Conservation (phyloP, 768 basidiomycete species). For the Leccinum aurantiacum region DNA sequence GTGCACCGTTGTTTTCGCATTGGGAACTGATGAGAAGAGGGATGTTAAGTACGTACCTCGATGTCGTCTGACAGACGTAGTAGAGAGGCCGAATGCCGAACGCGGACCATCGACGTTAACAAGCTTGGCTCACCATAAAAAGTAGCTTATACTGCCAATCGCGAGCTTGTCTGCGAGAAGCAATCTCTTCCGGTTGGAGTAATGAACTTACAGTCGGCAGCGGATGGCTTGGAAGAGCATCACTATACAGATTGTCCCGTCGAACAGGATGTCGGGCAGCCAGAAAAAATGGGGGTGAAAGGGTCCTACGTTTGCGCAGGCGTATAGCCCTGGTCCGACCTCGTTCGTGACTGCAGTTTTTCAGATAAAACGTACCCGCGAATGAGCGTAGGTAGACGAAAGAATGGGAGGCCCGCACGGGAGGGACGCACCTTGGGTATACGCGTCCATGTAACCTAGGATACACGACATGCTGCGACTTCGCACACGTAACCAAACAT, state of each 20-base stretch:
- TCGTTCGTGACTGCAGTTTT: conserved; percentile 10
- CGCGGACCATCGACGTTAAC: not conserved
- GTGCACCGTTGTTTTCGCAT: not conserved
- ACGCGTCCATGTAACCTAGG: not conserved
- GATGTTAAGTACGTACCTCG: not conserved
- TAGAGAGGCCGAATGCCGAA: not conserved
- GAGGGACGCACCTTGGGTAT: conserved; percentile 4
- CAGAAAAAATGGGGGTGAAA: conserved; percentile 7
- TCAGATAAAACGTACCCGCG: not conserved
- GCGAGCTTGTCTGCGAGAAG: conserved; percentile 7
- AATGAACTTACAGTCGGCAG: not conserved
- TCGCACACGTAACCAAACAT: conserved; percentile 9
- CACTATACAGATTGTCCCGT: conserved; percentile 7
- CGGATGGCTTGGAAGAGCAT: conserved; percentile 8
- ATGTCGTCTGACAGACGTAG: not conserved
- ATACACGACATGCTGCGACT: conserved; percentile 5
- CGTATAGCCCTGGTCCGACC: conserved; percentile 1
- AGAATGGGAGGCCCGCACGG: not conserved
- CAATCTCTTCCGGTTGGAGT: not conserved
- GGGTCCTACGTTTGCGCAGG: not conserved
- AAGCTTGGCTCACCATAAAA: conserved; percentile 12
- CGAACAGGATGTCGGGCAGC: conserved; percentile 11
- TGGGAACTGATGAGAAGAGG: not conserved
- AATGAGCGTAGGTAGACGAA: not conserved
- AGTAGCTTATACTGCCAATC: conserved; percentile 13